A percentile compares a stretch with the other conserved stretches of the same genome.
phyloP scores from a whole-genome alignment of 1,284 basidiomycete genomes.

The Pyrrhoderma noxium region DNA sequence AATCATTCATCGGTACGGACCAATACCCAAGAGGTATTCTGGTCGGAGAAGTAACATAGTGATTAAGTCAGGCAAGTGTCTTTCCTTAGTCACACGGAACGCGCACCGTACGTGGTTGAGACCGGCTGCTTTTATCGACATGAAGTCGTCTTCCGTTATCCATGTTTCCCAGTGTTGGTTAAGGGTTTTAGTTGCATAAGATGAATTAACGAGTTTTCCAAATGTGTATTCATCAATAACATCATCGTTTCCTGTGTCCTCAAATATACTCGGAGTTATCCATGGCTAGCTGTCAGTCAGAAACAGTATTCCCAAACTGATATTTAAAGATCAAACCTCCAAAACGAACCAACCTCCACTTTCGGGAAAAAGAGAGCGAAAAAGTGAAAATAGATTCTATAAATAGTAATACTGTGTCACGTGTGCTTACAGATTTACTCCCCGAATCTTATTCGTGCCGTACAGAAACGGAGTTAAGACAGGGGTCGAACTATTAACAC shows the following conservation, averaged over 20 bases:
- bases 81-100: no score
- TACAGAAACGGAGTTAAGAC: conserved; percentile 15
- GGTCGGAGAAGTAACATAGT: conserved; percentile 1
- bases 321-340: conserved; percentile 17
- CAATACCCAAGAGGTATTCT: conserved; percentile 72
- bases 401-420: not conserved
- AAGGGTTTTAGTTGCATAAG: conserved; percentile 42
- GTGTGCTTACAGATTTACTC: conserved; percentile 21
- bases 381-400: not conserved
- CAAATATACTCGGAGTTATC: conserved; percentile 69
- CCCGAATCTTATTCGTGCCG: conserved; percentile 20
- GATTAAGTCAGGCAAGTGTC: not conserved
- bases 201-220: conserved; percentile 44
- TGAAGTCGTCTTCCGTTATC: conserved; percentile 68
- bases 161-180: conserved; percentile 63
- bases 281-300: conserved; percentile 42
- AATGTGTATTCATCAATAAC: conserved; percentile 69
- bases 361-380: no score
- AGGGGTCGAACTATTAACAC: conserved; percentile 5
- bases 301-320: not conserved
- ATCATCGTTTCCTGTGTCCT: conserved; percentile 49
- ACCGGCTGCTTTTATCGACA: conserved; percentile 57
- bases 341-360: conserved; percentile 24
- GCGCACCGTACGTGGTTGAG: conserved; percentile 69
- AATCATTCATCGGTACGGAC: conserved; percentile 56